A percentile compares a stretch with the other conserved stretches of the same genome.
Conservation (phyloP, 306 rosid species). For the Quercus parvula region DNA sequence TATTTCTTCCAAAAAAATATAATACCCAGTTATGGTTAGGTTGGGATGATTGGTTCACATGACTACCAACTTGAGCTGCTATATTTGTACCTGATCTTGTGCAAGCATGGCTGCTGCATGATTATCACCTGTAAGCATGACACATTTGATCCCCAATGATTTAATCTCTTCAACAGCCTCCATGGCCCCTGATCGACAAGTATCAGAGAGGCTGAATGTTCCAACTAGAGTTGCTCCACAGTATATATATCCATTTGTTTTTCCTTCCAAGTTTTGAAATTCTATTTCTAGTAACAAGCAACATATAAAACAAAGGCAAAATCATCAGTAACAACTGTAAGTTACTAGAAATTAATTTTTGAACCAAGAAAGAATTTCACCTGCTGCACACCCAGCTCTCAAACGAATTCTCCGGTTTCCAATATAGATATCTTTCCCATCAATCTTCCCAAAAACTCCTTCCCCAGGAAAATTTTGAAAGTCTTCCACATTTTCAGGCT, state of each 20-base stretch:
- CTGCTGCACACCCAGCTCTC: constrained; percentile 61
- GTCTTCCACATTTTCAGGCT: constrained; percentile 70
- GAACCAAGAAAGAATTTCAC: constrained; percentile 24
- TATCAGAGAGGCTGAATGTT: constrained; percentile 62
- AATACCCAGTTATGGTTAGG: neutral
- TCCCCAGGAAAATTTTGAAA: constrained; percentile 86
- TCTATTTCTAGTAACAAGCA: neutral
- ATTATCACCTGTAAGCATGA: constrained; percentile 90
- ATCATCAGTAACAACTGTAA: neutral
- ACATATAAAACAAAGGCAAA: neutral
- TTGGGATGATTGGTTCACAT: neutral
- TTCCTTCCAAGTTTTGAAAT: constrained; percentile 39
- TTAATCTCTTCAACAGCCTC: constrained; percentile 67
- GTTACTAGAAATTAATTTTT: neutral
- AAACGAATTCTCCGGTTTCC: constrained; percentile 66
- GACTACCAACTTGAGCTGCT: neutral
- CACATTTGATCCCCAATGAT: constrained; percentile 66
- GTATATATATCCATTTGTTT: constrained; percentile 70
- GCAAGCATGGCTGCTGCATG: constrained; percentile 71
- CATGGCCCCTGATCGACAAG: constrained; percentile 71
- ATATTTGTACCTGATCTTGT: constrained; percentile 63
- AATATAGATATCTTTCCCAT: constrained; percentile 54
- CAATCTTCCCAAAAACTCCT: constrained; percentile 77
- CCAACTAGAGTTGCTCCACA: constrained; percentile 50
- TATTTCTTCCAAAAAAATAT: no score